Base-by-base conservation (phyloP, 192 early-diverging fungal species). In the Backusella macrospora region DNA sequence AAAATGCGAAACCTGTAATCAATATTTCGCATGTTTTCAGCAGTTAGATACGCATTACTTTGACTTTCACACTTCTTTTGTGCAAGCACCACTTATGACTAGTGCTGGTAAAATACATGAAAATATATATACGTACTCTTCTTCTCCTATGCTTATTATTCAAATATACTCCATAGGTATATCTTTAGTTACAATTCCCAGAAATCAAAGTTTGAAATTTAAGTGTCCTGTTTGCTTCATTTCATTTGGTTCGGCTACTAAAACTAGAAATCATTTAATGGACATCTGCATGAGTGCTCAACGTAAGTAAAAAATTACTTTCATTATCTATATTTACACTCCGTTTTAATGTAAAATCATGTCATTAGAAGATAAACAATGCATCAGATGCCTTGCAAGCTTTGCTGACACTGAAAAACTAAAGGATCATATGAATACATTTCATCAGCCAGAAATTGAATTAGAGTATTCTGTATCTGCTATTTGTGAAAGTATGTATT, bases 391-490 rank as follows among this genome's bases (percentile, higher is more conserved):
- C 12, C 7, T 59, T 18, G 18, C 21, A 3, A 23, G 52, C 13
- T 59, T 59, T 59, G 52, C 52, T 59, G 52, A 59, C 26, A 59
- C 52, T 4, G 52, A 59, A 26, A 59, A 59, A 12, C 52, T 59
- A 23, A 59, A 23, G 6, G 52, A 59, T 59, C 52, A 59, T 59
- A 59, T 59, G 12, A 59, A 59, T 59, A 1, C 52, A 59, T 59
- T 59, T 59, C 52, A 59, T 59, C 52, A 59, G 52, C n/a, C 52
- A 59, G 10, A 59, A 23, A 21, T 59, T 1, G 52, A 59, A 59
- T 59, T 59, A 12, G 52, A 59, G 26, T 59, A 59, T 21, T n/a
- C n/a, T 49, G 6, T 18, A 0, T 34, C 29, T 23, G 26, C 9
- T 4, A 5, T 23, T 3, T 26, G 52, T 59, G 52, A 26, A 13